phyloP scores from a whole-genome alignment of 257 asterid genomes.

The Forsythia suspensa region DNA sequence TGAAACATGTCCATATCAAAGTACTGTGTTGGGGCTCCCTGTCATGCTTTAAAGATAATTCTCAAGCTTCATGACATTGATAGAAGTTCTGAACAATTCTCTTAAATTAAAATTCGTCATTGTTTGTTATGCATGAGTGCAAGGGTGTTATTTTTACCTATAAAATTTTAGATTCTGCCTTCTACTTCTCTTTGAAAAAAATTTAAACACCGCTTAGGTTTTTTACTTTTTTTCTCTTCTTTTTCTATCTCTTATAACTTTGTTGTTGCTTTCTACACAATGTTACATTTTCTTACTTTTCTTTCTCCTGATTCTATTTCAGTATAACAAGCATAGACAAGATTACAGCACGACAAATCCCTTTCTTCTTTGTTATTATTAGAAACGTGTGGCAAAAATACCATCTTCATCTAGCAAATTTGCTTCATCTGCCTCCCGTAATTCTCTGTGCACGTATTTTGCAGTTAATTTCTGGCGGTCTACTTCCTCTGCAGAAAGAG shows the following conservation, averaged over 20 bases:
- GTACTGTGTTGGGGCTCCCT: not conserved
- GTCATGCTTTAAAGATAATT: not conserved
- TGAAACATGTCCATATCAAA: not conserved
- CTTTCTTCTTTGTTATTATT: not conserved
- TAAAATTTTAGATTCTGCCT: not conserved
- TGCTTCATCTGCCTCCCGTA: slow-evolving; percentile 71
- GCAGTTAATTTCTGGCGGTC: slow-evolving; percentile 51
- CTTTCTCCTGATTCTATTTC: not conserved
- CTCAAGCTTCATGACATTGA: not conserved
- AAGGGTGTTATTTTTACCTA: not conserved
- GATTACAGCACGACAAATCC: not conserved
- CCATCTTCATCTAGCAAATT: slow-evolving; percentile 90
- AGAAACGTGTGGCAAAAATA: slow-evolving; percentile 11
- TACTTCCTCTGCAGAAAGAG: slow-evolving; percentile 44
- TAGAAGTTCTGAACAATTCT: not conserved
- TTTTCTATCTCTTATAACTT: not conserved
- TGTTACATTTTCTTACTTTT: not conserved
- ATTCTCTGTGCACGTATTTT: slow-evolving; percentile 49
- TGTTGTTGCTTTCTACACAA: not conserved
- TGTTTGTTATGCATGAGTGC: not conserved
- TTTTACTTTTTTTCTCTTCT: not conserved
- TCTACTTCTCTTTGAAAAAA: not conserved
- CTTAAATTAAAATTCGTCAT: not conserved
- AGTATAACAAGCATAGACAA: not conserved
- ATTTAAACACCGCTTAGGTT: not conserved